Base-by-base conservation (phyloP, 306 rosid species). In the Vigna hirtella region DNA sequence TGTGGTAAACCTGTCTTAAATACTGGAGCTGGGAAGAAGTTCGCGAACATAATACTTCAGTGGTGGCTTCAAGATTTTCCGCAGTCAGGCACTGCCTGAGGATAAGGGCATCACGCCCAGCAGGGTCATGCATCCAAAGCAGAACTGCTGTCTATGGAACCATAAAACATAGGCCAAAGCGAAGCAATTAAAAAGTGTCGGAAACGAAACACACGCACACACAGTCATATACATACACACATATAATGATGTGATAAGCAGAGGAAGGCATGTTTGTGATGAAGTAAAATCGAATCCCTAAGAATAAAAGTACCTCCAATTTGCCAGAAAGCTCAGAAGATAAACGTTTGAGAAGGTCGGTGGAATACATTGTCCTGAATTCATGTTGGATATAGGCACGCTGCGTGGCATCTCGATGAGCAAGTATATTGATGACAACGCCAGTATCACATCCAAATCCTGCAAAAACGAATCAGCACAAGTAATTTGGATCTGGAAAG, bases 101-200 rank as follows among this genome's bases (percentile, higher is more conserved):
- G 43, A 89, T 72, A 1, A 77, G 32, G 4, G 94, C 97, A 71
- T 93, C 98, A 1, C 97, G 87, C n/a, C 85, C 88, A 0, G 90
- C 89, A 17, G 97, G 94, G 82, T 91, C 97, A 66, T 90, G 84
- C 77, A 94, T 81, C 98, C 98, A 94, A 34, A 90, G 92, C 48
- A 89, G 58, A 65, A 93, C 73, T 11, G 96, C 96, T 69, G 52
- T 87, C 97, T 93, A 85, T 47, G 11, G 75, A 77, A 18, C 2
- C 51, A 74, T 48, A 22, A 49, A 15, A 49, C 16, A 49, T 15
- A 14, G 8, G 45, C 34, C 34, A 30, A 30, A 26, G 9, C 43
- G 8, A 38, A 8, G 45, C 45, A 40, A 9, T 42, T 9, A 42
- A 42, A 42, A 42, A 42, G 1, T 1, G 11, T 40, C 9, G 45